These are phyloP conservation scores for Blastobotrys buckinghamii DNA, from an alignment of 1,139 yeast species.

Conservation along the genomic window DNA sequence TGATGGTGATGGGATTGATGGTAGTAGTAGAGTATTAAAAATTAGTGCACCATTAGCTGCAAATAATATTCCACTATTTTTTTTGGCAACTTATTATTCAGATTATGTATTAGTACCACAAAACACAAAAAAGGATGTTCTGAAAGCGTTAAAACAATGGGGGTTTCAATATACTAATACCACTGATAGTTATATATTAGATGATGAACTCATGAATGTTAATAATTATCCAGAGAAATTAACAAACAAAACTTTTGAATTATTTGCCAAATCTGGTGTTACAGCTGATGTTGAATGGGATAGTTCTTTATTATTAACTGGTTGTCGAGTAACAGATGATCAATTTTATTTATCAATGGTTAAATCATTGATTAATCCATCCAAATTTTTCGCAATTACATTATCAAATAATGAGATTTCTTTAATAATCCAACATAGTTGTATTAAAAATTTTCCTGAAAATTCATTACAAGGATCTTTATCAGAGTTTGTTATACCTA, in stretches of 20 bases:
- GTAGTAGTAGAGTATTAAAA: conserved; percentile 50
- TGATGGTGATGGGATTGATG: conserved; percentile 55
- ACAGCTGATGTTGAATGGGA: conserved; percentile 42
- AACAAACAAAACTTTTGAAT: conserved; percentile 35
- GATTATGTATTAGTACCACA: conserved; percentile 61
- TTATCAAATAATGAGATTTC: conserved; percentile 46
- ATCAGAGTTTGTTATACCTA: conserved; percentile 52
- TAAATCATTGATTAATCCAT: conserved; percentile 35
- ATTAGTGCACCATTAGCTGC: conserved; percentile 56
- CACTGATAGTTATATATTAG: conserved; percentile 26
- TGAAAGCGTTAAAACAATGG: conserved; percentile 40
- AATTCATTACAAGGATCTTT: conserved; percentile 50
- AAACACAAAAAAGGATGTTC: conserved; percentile 40
- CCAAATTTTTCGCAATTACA: conserved; percentile 52
- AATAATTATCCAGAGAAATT: conserved; percentile 25
- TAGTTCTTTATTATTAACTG: conserved; percentile 49
- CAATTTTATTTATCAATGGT: conserved; percentile 24
- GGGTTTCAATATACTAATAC: conserved; percentile 43
- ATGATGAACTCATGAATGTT: neutral
- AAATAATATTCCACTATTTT: conserved; percentile 54
- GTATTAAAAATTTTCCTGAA: conserved; percentile 30
- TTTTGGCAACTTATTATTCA: conserved; percentile 59
- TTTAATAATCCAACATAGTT: conserved; percentile 41
- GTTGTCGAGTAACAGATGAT: conserved; percentile 46
- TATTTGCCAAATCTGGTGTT: conserved; percentile 41